Percentiles rank a stretch among this genome's conserved stretches.
These are phyloP conservation scores for Hanseniaspora lindneri DNA, from an alignment of 805 yeast species.

Conservation along the genomic window DNA sequence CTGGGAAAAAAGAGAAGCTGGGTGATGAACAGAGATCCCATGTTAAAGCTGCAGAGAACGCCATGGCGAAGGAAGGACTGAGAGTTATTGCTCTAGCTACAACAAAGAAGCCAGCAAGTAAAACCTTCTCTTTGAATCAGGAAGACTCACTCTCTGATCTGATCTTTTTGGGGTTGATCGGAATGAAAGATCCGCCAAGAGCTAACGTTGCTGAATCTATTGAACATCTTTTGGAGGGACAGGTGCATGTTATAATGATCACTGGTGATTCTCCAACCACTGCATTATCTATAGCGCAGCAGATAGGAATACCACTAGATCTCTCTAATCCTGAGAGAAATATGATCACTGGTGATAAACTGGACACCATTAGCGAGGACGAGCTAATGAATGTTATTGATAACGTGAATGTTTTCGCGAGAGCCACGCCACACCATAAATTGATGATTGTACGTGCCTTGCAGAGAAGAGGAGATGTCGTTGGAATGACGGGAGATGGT, in stretches of 20 bases:
- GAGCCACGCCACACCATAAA: constrained; percentile 92
- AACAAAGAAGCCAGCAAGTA: constrained; percentile 28
- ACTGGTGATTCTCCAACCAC: constrained; percentile 90
- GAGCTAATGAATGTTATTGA: constrained; percentile 64
- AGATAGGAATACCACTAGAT: constrained; percentile 75
- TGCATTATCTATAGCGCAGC: constrained; percentile 71
- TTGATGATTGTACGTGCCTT: constrained; percentile 80
- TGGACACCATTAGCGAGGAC: constrained; percentile 62
- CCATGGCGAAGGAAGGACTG: constrained; percentile 70
- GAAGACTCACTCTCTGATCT: constrained; percentile 44
- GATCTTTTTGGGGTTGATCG: constrained; percentile 73
- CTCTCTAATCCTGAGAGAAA: constrained; percentile 41
- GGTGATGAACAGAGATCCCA: constrained; percentile 37
- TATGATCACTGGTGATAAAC: constrained; percentile 73
- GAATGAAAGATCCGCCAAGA: constrained; percentile 98
- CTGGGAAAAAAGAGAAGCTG: constrained; percentile 50
- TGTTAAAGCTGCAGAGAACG: constrained; percentile 48
- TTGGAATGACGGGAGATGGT: constrained; percentile 99
- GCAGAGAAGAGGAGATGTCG: constrained; percentile 83
- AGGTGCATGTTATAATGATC: constrained; percentile 96
- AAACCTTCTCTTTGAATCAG: constrained; percentile 19
- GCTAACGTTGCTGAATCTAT: constrained; percentile 70
- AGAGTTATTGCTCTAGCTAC: constrained; percentile 76
- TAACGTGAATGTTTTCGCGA: constrained; percentile 79
- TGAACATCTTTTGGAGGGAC: constrained; percentile 69